phyloP scores from a whole-genome alignment of 2,329 filamentous ascomycete species.

The Aspergillus floridensis region DNA sequence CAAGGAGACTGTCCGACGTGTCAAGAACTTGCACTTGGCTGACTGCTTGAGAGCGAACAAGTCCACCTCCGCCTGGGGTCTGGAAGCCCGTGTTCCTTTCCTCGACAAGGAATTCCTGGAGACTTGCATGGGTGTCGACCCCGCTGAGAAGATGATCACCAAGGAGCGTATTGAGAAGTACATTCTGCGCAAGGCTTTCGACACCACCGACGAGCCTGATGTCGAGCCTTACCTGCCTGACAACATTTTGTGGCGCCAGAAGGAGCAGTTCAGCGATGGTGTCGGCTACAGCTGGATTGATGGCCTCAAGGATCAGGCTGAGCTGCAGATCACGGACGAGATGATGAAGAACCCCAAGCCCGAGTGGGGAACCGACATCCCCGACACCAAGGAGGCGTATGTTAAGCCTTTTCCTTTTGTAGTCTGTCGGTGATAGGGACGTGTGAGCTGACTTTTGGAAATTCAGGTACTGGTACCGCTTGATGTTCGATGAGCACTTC shows the following conservation, averaged over 20 bases:
- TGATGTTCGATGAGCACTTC: constrained; percentile 99
- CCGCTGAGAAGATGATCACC: constrained; percentile 92
- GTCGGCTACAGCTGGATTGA: constrained; percentile 99
- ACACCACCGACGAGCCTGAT: constrained; percentile 81
- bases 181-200: constrained; percentile 95
- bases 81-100: constrained; percentile 97
- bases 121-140: constrained; percentile 88
- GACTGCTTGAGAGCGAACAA: constrained; percentile 99
- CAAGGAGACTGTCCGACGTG: constrained; percentile 85
- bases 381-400: constrained; percentile 93
- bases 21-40: constrained; percentile 95
- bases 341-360: constrained; percentile 98
- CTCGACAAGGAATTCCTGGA: constrained; percentile 97
- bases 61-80: constrained; percentile 95
- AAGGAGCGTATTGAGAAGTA: constrained; percentile 92
- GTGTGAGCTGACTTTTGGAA: constrained; percentile 18
- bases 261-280: constrained; percentile 98
- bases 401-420: constrained; percentile 51
- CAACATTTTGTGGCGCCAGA: constrained; percentile 95
- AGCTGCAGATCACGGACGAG: constrained; percentile 86
- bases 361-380: constrained; percentile 90
- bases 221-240: constrained; percentile 87
- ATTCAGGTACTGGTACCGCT: constrained; percentile 86
- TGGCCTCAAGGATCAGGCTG: constrained; percentile 89
- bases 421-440: neutral